Evolutionary conservation across 1,139 yeast genomes (phyloP), one percentile per base, ranked within the genome.

Genomic region (Pichia inconspicua): DNA sequence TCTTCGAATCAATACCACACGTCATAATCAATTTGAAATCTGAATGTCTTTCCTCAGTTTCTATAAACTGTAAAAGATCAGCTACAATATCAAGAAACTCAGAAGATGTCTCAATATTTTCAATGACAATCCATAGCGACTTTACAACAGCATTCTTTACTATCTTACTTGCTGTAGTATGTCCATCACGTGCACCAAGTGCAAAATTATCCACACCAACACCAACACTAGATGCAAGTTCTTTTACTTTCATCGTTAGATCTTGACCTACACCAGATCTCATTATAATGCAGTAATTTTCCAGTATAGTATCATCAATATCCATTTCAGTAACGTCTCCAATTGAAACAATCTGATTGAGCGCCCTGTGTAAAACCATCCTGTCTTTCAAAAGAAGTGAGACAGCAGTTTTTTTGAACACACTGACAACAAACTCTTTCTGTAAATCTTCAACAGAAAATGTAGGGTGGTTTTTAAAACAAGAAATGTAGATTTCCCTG

Each of bases 101-200:
- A 1, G 76, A 69, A 0, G 95, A 77, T 72, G 84, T 74, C 55
- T 89, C 96, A 14, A 85, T 72, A 58, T 89, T 89, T 61, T 89
- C 95, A 42, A 89, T 65, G 36, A 88, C 58, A 0, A 89, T 63
- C 96, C 96, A 88, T 2, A 65, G 58, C 0, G 85, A 87, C 5
- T 62, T 63, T 27, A 63, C 65, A 1, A 73, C 60, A 0, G 78
- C 77, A 11, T 59, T 62, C 2, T 65, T 63, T n/a, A 89, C 64
- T 19, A 78, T 78, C 43, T 68, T 66, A 39, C 74, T 77, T 0
- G 90, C 94, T 41, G 70, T 66, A 10, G 68, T 73, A 6, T 72
- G 64, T 15, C 88, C 84, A 63, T 88, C 96, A 32, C 65, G 65
- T 0, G 96, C 79, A 0, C 97, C 97, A 77, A 89, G 73, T 0